Evolutionary conservation across 208 protist species (phyloP).

Genomic region (Phytomonas serpens): DNA sequence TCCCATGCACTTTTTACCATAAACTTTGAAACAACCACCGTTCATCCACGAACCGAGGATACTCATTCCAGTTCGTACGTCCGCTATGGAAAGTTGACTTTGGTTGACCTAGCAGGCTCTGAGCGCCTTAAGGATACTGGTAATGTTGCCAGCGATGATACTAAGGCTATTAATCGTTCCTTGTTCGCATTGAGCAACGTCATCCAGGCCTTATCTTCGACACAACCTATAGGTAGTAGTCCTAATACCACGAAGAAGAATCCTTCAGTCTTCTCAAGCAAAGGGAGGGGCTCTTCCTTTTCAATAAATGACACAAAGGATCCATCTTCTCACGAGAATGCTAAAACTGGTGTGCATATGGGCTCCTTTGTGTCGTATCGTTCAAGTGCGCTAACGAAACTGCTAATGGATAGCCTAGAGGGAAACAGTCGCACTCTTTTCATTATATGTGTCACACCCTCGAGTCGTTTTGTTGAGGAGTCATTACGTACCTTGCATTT

Average conservation of each 20-base stretch:
- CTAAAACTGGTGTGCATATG: slow-evolving; percentile 2
- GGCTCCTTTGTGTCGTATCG: slow-evolving; percentile 77
- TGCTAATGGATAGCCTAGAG: slow-evolving; percentile 81
- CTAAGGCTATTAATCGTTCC: slow-evolving; percentile 85
- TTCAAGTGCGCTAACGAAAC: slow-evolving; percentile 75
- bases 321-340: not conserved
- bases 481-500: slow-evolving; percentile 77
- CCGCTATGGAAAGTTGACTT: slow-evolving; percentile 73
- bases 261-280: not conserved
- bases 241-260: slow-evolving; percentile 1
- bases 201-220: slow-evolving; percentile 60
- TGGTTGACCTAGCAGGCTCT: slow-evolving; percentile 93
- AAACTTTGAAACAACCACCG: slow-evolving; percentile 33
- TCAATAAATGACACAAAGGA: not conserved
- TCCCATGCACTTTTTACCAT: slow-evolving; percentile 90
- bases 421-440: slow-evolving; percentile 64
- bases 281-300: not conserved
- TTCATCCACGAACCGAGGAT: not conserved
- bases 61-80: slow-evolving; percentile 4
- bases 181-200: slow-evolving; percentile 89
- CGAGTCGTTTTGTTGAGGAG: slow-evolving; percentile 57
- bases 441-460: slow-evolving; percentile 79
- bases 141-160: slow-evolving; percentile 49
- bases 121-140: slow-evolving; percentile 86
- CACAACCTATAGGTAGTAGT: not conserved